Conservation (phyloP, 805 yeast genomes). For the Wickerhamia fluorescens region DNA sequence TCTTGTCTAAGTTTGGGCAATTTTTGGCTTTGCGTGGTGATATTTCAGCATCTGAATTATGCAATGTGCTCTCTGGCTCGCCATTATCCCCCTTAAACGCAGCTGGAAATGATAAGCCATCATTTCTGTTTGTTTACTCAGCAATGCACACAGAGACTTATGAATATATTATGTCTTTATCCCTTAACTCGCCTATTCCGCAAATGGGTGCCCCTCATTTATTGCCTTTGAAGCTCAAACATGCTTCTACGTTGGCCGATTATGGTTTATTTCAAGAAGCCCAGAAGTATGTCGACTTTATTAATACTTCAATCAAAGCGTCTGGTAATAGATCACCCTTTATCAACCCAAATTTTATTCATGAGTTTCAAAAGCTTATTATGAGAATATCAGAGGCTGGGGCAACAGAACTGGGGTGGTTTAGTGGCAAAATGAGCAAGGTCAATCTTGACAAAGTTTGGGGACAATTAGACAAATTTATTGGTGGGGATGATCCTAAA, state of each 20-base stretch:
- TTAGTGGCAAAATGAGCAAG: slow-evolving; percentile 47
- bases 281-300: slow-evolving; percentile 53
- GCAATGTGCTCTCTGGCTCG: slow-evolving; percentile 41
- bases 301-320: slow-evolving; percentile 27
- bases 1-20: slow-evolving; percentile 45
- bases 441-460: slow-evolving; percentile 76
- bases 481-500: slow-evolving; percentile 67
- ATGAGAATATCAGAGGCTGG: slow-evolving; percentile 41
- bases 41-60: slow-evolving; percentile 33
- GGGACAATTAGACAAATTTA: slow-evolving; percentile 84
- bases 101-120: slow-evolving; percentile 9
- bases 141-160: slow-evolving; percentile 59
- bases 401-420: slow-evolving; percentile 58
- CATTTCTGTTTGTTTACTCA: slow-evolving; percentile 38
- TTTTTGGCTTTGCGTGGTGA: slow-evolving; percentile 30
- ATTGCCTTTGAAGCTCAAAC: slow-evolving; percentile 53
- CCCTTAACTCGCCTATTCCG: slow-evolving; percentile 19
- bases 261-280: slow-evolving; percentile 52
- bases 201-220: slow-evolving; percentile 45
- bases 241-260: slow-evolving; percentile 67
- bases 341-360: slow-evolving; percentile 15
- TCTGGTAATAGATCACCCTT: slow-evolving; percentile 24
- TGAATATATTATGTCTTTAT: slow-evolving; percentile 41
- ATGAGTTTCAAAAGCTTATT: slow-evolving; percentile 31
- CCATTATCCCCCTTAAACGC: slow-evolving; percentile 27